Evolutionary conservation across 2,329 filamentous ascomycete species (phyloP).

Genomic region (Neurospora sp.): DNA sequence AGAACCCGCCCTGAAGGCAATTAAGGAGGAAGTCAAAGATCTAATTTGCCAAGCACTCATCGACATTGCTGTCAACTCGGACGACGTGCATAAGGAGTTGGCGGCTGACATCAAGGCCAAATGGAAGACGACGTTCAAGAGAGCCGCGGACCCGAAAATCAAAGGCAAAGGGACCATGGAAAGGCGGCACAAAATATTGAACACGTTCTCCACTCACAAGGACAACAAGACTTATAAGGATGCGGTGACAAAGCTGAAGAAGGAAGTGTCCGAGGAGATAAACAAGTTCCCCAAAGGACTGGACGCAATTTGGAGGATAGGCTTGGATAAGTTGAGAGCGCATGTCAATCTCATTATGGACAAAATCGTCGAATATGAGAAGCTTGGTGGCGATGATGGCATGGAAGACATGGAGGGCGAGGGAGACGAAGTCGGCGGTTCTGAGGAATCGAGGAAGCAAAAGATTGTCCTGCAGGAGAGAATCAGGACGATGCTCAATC

Average conservation of each 20-base stretch:
- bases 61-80: background rate
- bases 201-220: background rate
- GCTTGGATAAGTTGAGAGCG: background rate
- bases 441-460: background rate
- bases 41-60: background rate
- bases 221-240: background rate
- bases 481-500: background rate
- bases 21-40: constrained; percentile 3
- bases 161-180: background rate
- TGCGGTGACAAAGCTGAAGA: background rate
- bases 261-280: background rate
- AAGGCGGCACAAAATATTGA: background rate
- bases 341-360: constrained; percentile 1
- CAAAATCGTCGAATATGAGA: constrained; percentile 3
- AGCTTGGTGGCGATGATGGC: background rate
- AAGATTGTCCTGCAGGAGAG: background rate
- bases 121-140: constrained; percentile 3
- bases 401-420: background rate
- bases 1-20: background rate
- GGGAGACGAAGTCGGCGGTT: background rate
- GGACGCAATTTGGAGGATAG: background rate
- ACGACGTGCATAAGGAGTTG: background rate
- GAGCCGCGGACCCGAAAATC: background rate
- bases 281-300: background rate
- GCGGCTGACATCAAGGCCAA: background rate